Percentiles rank a stretch among this genome's conserved stretches.
Evolutionary conservation across 148 eudicot species (phyloP).

Genomic region (Simmondsia chinensis): DNA sequence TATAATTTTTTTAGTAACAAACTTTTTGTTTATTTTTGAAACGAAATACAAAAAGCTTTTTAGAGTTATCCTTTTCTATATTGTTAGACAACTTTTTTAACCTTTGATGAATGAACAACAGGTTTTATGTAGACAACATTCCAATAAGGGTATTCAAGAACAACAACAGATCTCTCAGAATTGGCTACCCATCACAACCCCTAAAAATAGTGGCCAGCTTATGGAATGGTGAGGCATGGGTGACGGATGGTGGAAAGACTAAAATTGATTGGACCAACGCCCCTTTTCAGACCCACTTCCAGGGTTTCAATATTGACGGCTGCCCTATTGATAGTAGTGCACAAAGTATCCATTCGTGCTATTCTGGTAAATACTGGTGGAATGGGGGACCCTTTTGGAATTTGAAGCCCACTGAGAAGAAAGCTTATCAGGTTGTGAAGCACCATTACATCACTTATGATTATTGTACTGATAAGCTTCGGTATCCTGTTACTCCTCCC

Average conservation of each 20-base stretch:
- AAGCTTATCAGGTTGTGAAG: conserved; percentile 12
- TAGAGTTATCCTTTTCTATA: too few species aligned
- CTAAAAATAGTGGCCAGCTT: conserved; percentile 19
- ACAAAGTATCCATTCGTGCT: conserved; percentile 3
- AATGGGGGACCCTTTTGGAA: conserved; percentile 11
- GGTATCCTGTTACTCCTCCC: conserved; percentile 16
- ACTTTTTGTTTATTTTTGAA: too few species aligned
- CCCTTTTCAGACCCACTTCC: conserved; percentile 25
- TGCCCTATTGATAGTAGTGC: conserved; percentile 9
- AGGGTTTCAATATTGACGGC: conserved; percentile 17
- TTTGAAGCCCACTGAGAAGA: conserved; percentile 6
- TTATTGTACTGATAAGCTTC: conserved; percentile 19
- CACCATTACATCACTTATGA: conserved; percentile 16
- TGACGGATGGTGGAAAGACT: conserved; percentile 24
- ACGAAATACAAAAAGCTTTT: too few species aligned
- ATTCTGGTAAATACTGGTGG: conserved; percentile 21
- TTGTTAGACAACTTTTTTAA: neutral
- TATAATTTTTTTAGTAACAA: too few species aligned
- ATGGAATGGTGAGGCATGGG: conserved; percentile 27
- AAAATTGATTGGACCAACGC: conserved; percentile 17
- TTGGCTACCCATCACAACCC: conserved; percentile 15
- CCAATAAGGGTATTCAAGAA: conserved; percentile 29
- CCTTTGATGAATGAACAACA: neutral
- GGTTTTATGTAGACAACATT: conserved; percentile 25
- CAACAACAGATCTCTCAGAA: conserved; percentile 7